Base-by-base conservation (phyloP, 1,284 basidiomycete species). In the Athelia psychrophila region DNA sequence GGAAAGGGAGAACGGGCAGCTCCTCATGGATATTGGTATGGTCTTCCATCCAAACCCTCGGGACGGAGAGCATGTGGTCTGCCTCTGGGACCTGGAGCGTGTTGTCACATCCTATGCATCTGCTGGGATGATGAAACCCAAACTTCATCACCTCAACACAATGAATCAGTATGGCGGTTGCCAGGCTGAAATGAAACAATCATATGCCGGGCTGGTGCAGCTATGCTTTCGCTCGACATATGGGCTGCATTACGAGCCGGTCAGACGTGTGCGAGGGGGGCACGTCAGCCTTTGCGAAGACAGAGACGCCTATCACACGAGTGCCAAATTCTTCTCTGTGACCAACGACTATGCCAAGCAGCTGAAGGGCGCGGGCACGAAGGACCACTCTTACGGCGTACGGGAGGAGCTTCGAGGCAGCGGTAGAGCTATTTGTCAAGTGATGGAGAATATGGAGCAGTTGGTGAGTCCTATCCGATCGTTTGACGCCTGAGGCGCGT, bases 261-360 rank as follows among this genome's bases (percentile, higher is more conserved):
- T 61, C 0, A 3, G 23, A 1, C 33, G 20, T 6, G 16, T 22
- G 54, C 1, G 46, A 16, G 30, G 46, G 49, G 45, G 57, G 53
- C n/a, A 27, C 6, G 0, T 52, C 52, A 0, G 35, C 36, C 1
- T 56, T 58, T 44, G 16, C 0, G 35, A 25, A 12, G 52, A 61
- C 27, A 57, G 40, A 10, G 47, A 62, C 50, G 60, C 58, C 1
- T 61, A 61, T 15, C n/a, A 15, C 0, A 27, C 59, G 0, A 44
- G 19, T 13, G 0, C 10, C 48, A 12, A 42, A 18, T 52, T 20
- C 46, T 40, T n/a, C 38, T 15, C 40, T n/a, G 18, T 50, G 18
- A 56, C 55, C 20, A 33, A 12, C 1, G 16, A 9, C 6, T 40
- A 24, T 2, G 38, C 50, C 15, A 49, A 32, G 40, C 50, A 1